Evolutionary conservation across 805 yeast species (phyloP).

Genomic region (Blastobotrys chiropterorum): DNA sequence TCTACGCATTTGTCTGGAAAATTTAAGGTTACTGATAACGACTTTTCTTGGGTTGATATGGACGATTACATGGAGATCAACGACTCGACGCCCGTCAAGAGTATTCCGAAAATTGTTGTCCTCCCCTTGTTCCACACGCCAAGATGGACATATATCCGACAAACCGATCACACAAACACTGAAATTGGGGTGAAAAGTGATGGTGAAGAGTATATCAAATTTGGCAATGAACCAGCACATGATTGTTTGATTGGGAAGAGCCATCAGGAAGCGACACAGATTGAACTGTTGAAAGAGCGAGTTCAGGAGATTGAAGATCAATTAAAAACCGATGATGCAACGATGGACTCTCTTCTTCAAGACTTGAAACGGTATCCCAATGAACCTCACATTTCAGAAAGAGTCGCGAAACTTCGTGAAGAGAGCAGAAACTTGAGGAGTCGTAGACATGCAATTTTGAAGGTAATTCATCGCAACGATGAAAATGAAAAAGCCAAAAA

Average conservation of each 20-base stretch:
- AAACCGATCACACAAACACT: conserved; percentile 42
- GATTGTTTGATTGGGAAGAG: conserved; percentile 43
- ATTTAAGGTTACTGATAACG: conserved; percentile 29
- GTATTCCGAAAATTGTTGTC: conserved; percentile 38
- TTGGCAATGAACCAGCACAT: conserved; percentile 54
- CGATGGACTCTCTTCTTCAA: conserved; percentile 28
- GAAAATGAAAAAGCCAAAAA: not conserved
- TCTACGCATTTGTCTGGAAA: conserved; percentile 19
- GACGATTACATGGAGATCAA: conserved; percentile 75
- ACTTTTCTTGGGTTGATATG: conserved; percentile 58
- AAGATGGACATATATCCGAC: conserved; percentile 60
- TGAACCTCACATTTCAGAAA: conserved; percentile 16
- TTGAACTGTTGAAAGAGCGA: conserved; percentile 24
- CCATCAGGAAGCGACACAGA: conserved; percentile 26
- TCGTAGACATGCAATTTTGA: conserved; percentile 12
- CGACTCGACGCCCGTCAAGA: conserved; percentile 19
- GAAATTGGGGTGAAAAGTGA: conserved; percentile 8
- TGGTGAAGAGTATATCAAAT: conserved; percentile 35
- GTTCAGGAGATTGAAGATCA: conserved; percentile 27
- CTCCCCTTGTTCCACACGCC: conserved; percentile 64
- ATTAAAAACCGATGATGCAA: conserved; percentile 27
- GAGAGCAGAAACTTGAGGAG: conserved; percentile 15
- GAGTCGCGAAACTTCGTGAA: conserved; percentile 13
- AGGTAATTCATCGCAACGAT: conserved; percentile 2
- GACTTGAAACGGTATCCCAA: conserved; percentile 19